These are phyloP conservation scores for Glycine tomentella DNA, from an alignment of 306 rosid genomes.

Conservation along the genomic window DNA sequence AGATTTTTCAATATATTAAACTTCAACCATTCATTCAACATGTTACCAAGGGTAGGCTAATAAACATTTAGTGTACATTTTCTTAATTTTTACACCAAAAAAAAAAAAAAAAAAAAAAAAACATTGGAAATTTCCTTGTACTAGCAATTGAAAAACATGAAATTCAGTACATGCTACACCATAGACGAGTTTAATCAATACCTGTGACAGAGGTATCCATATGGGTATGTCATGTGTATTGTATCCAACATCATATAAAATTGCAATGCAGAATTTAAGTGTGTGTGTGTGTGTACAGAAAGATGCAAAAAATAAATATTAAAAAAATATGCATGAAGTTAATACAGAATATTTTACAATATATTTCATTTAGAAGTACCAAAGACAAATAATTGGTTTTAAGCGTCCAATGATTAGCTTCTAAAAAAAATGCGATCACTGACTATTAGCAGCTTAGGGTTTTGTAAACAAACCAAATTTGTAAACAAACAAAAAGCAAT, in stretches of 20 bases:
- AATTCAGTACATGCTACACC: neutral
- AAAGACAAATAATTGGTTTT: conserved; percentile 19
- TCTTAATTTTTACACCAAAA: neutral
- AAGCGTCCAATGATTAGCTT: no score
- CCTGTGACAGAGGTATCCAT: neutral
- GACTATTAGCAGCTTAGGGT: conserved; percentile 7
- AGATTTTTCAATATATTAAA: conserved; percentile 31
- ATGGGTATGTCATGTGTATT: neutral
- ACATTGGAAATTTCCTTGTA: neutral
- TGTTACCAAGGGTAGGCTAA: neutral
- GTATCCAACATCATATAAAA: neutral
- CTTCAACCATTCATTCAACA: conserved; percentile 33
- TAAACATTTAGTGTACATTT: conserved; percentile 14
- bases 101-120: neutral
- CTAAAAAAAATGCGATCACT: no score
- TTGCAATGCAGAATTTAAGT: neutral
- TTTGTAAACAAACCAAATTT: no score
- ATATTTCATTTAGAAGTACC: conserved; percentile 11
- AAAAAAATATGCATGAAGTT: conserved; percentile 3
- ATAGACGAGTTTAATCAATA: neutral
- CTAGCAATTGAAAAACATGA: conserved; percentile 7
- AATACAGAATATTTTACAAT: neutral
- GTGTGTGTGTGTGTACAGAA: neutral
- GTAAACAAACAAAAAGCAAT: no score
- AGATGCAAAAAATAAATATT: neutral